These are phyloP conservation scores for Euphorbia celastroides DNA, from an alignment of 441 rosid genomes.

Conservation along the genomic window DNA sequence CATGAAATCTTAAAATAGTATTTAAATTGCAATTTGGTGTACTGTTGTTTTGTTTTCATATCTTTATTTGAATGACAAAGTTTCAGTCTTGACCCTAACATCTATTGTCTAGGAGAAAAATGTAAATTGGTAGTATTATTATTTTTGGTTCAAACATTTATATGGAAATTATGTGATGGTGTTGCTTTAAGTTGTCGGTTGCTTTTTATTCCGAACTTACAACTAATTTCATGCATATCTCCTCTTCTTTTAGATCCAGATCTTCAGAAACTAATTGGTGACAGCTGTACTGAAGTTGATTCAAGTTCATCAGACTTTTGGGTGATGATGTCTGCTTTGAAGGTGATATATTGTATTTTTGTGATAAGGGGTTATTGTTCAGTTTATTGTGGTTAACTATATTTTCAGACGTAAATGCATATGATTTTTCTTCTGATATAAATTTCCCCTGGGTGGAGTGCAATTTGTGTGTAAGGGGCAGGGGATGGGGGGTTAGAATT, in stretches of 20 bases:
- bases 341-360: constrained; percentile 71
- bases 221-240: background rate
- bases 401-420: background rate
- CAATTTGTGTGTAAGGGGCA: too few relatives aligned
- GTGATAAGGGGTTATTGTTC: background rate
- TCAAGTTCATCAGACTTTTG: constrained; percentile 79
- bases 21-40: background rate
- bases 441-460: background rate
- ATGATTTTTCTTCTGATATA: background rate
- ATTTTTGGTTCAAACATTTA: background rate
- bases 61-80: background rate
- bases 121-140: background rate
- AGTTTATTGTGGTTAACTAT: constrained; percentile 2
- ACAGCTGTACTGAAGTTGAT: constrained; percentile 57
- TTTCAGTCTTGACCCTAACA: background rate
- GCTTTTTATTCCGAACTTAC: background rate
- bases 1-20: background rate
- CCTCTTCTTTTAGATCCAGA: constrained; percentile 44
- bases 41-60: background rate
- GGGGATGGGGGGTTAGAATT: too few relatives aligned
- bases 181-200: background rate
- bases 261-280: constrained; percentile 52
- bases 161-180: background rate
- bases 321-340: constrained; percentile 93
- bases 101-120: background rate